phyloP scores from a whole-genome alignment of 257 asterid species.

The Solanum sitiens region DNA sequence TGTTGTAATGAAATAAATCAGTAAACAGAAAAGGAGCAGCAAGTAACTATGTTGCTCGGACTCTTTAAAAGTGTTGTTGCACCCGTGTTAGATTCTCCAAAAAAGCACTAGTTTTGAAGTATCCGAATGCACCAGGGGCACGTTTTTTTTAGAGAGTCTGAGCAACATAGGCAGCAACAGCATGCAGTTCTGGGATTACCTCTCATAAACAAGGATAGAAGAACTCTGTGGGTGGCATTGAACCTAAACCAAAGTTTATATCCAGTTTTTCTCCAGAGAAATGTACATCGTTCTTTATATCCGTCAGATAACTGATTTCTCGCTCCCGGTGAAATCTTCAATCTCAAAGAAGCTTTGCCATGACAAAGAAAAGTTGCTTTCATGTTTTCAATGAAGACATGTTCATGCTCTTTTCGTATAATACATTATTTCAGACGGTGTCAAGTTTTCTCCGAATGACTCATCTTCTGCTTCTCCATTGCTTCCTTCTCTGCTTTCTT shows the following conservation, averaged over 20 bases:
- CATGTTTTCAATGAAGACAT: neutral
- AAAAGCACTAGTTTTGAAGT: neutral
- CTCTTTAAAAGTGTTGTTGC: neutral
- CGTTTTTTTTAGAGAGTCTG: neutral
- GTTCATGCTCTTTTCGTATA: neutral
- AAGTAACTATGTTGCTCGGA: neutral
- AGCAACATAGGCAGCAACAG: neutral
- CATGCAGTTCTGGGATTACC: neutral
- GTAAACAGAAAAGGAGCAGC: neutral
- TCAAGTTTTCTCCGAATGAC: slow-evolving; percentile 23
- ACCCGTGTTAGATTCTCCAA: neutral
- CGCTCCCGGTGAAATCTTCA: neutral
- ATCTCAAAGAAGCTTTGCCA: neutral
- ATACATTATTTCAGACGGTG: neutral
- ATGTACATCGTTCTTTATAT: neutral
- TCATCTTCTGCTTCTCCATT: slow-evolving; percentile 32
- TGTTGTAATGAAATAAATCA: neutral
- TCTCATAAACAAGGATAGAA: neutral
- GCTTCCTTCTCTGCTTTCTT: slow-evolving; percentile 94
- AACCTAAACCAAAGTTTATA: neutral
- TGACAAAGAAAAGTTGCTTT: neutral
- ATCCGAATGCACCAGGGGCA: neutral
- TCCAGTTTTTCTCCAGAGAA: neutral
- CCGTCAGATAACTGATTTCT: neutral
- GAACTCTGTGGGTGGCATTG: neutral